phyloP scores from a whole-genome alignment of 306 rosid species.

The Carpinus viminea region DNA sequence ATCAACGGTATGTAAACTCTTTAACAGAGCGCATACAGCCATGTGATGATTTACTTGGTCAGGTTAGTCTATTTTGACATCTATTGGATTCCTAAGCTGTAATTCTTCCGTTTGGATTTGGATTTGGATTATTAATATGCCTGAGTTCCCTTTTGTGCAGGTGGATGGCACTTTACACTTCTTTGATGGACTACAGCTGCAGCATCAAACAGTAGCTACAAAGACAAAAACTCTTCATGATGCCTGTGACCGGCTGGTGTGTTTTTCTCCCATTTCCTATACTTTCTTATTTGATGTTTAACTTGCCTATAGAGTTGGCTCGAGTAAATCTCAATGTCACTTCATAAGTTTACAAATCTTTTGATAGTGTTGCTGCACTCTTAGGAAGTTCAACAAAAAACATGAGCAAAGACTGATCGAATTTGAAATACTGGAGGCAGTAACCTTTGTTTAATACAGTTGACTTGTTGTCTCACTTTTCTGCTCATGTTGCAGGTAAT shows the following conservation, averaged over 20 bases:
- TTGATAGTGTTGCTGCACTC: background rate
- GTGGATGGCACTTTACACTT: slow-evolving; percentile 84
- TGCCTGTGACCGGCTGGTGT: slow-evolving; percentile 89
- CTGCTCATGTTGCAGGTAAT: slow-evolving; percentile 56
- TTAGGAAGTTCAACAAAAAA: background rate
- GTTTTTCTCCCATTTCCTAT: slow-evolving; percentile 29
- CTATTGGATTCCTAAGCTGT: background rate
- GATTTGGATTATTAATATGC: slow-evolving; percentile 12
- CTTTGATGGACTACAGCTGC: slow-evolving; percentile 79
- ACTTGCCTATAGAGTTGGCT: slow-evolving; percentile 7
- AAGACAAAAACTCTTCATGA: slow-evolving; percentile 98
- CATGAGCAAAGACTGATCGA: slow-evolving; percentile 31
- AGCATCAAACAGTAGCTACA: slow-evolving; percentile 94
- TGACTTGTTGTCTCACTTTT: slow-evolving; percentile 17
- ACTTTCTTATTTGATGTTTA: slow-evolving; percentile 6
- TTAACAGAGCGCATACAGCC: slow-evolving; percentile 86
- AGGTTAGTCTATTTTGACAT: slow-evolving; percentile 40
- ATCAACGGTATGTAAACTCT: slow-evolving; percentile 79
- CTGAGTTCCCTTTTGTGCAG: slow-evolving; percentile 44
- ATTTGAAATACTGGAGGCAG: slow-evolving; percentile 1
- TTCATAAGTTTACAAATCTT: background rate
- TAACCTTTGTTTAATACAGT: slow-evolving; percentile 26
- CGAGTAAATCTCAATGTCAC: slow-evolving; percentile 6
- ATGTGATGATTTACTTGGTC: slow-evolving; percentile 80
- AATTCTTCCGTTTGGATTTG: background rate